Evolutionary conservation across 2,329 filamentous ascomycete genomes (phyloP).

Genomic region (Beauveria scarabaeidicola): DNA sequence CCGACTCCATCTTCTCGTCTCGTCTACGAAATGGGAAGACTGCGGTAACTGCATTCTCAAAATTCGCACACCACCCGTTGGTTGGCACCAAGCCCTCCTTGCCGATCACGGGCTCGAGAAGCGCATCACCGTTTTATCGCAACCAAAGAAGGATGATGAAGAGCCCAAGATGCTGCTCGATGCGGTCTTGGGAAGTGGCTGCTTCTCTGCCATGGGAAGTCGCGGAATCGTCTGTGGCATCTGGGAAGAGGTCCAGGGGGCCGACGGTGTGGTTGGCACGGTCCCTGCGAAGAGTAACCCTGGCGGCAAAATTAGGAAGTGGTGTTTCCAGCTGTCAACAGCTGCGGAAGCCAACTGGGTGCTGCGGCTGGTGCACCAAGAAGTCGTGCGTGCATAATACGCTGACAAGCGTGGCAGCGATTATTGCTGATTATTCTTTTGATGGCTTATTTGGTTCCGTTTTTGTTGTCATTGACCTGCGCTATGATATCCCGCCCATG

Average conservation of each 20-base stretch:
- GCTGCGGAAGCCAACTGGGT: slow-evolving; percentile 48
- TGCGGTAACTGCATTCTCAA: slow-evolving; percentile 77
- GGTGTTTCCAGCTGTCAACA: slow-evolving; percentile 53
- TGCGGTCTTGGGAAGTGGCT: slow-evolving; percentile 73
- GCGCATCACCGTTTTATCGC: slow-evolving; percentile 68
- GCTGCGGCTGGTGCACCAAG: slow-evolving; percentile 47
- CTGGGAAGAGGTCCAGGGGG: slow-evolving; percentile 67
- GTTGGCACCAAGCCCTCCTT: slow-evolving; percentile 48
- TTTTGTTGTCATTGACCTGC: background rate
- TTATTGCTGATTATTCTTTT: background rate
- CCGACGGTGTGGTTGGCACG: slow-evolving; percentile 45
- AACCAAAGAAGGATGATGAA: slow-evolving; percentile 52
- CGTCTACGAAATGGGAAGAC: slow-evolving; percentile 78
- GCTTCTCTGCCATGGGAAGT: slow-evolving; percentile 74
- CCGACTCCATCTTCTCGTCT: slow-evolving; percentile 72
- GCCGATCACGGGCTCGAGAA: slow-evolving; percentile 67
- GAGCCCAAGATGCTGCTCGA: slow-evolving; percentile 63
- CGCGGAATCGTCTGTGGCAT: slow-evolving; percentile 84
- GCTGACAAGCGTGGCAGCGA: background rate
- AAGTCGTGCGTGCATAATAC: slow-evolving; percentile 35
- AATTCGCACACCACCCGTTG: slow-evolving; percentile 65
- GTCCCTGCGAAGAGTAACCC: slow-evolving; percentile 44
- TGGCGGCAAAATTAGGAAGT: slow-evolving; percentile 50
- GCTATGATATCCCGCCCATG: slow-evolving; percentile 4
- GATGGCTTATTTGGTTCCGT: background rate